Evolutionary conservation across 305 asterid species (phyloP).

Genomic region (Plantago lanceolata): DNA sequence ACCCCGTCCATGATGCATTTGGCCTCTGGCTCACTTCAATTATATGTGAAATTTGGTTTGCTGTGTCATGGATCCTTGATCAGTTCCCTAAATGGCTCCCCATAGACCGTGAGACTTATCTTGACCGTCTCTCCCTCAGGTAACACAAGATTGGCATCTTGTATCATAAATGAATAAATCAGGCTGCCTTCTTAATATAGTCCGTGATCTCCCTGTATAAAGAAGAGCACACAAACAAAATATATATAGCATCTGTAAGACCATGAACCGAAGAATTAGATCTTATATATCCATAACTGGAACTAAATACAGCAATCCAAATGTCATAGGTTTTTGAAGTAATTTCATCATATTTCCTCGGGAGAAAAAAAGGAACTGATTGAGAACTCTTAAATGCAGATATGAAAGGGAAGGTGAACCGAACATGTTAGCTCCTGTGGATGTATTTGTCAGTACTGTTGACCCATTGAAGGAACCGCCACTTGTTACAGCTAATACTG

Average conservation of each 20-base stretch:
- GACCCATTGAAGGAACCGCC: constrained; percentile 98
- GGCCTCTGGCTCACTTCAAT: constrained; percentile 99
- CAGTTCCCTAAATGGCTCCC: constrained; percentile 99
- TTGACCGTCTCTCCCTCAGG: constrained; percentile 96
- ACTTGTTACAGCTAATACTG: constrained; percentile 83
- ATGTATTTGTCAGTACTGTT: constrained; percentile 88
- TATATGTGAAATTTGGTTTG: constrained; percentile 95
- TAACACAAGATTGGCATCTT: constrained; percentile 14
- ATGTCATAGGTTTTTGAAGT: too few species aligned
- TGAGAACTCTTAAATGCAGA: constrained; percentile 36
- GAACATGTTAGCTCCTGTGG: constrained; percentile 79
- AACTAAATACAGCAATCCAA: not conserved
- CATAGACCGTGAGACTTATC: constrained; percentile 88
- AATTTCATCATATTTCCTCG: constrained; percentile 1
- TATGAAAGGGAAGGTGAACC: constrained; percentile 95
- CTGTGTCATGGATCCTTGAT: constrained; percentile 96
- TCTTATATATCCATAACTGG: not conserved
- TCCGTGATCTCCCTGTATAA: too few species aligned
- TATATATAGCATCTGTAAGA: too few species aligned
- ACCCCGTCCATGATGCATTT: constrained; percentile 89
- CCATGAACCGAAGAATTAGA: too few species aligned
- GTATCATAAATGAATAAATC: not conserved
- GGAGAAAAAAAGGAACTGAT: not conserved
- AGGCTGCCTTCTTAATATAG: not conserved
- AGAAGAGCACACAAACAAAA: too few species aligned